Evolutionary conservation across 371 early-diverging fungal species (phyloP), one percentile per base, ranked within the genome.

Genomic region (Apophysomyces sp.): DNA sequence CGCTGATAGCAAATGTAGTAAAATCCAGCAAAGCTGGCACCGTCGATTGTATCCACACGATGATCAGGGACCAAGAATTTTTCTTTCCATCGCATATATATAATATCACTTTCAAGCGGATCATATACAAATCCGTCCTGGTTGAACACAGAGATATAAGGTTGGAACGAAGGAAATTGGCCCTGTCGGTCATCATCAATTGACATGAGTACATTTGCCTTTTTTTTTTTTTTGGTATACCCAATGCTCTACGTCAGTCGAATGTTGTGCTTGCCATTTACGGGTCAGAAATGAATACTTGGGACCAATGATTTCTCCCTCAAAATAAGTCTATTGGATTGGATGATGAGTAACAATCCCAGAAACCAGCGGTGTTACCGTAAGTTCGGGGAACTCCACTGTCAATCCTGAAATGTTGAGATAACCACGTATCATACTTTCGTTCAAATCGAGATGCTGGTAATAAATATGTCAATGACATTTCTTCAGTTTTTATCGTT

Each of bases 41-140:
- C 98, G 55, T 85, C 73, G 60, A 98, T 92, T 24, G 83, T 80
- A 65, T 82, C 86, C 37, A 97, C 88, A 57, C 80, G 83, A 76
- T 97, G 96, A 80, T 98, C 94, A 41, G 98, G 97, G 0, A 97
- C 94, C 51, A 98, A 73, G 71, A 97, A 98, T 61, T 89, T 91
- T 66, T 98, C 98, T 84, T 95, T 97, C 97, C 97, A 96, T 26
- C 98, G 85, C 98, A 97, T 97, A 71, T 93, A 97, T 27, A 97
- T 74, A 58, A 84, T 84, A 59, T 94, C 92, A 49, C 77, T 77
- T 65, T 85, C 81, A 31, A 71, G 59, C 58, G 86, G 88, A 73
- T 92, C 88, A 68, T 88, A 89, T 21, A 70, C 67, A 71, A 88
- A 88, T 16, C 74, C 80, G 55, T 92, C 89, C 40, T 86, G 55